A percentile compares a stretch with the other conserved stretches of the same genome.
Conservation (phyloP, 2,329 filamentous ascomycete species). For the Fusarium brevicatenulatum region DNA sequence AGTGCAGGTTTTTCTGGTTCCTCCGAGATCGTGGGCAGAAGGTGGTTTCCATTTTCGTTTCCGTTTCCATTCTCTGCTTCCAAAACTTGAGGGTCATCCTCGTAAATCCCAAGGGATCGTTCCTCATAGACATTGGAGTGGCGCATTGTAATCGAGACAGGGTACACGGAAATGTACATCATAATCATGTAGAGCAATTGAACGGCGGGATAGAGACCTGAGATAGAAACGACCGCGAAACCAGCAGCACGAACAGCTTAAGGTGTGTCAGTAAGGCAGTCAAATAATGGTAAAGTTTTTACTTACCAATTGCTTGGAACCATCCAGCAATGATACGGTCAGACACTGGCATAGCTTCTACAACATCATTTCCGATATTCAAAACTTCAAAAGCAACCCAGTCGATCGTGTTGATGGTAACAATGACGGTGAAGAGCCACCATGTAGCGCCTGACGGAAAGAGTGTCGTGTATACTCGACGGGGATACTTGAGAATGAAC, state of each 20-base stretch:
- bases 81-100: slow-evolving; percentile 47
- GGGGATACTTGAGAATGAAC: slow-evolving; percentile 66
- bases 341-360: slow-evolving; percentile 62
- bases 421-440: slow-evolving; percentile 71
- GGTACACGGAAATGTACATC: slow-evolving; percentile 74
- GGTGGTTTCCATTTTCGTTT: neutral
- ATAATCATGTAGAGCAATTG: slow-evolving; percentile 71
- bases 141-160: slow-evolving; percentile 71
- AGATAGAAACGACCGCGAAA: slow-evolving; percentile 72
- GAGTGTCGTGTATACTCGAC: slow-evolving; percentile 70
- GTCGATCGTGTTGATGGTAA: slow-evolving; percentile 69
- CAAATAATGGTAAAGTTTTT: neutral
- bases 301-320: slow-evolving; percentile 68
- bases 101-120: slow-evolving; percentile 70
- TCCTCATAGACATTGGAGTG: slow-evolving; percentile 80
- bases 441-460: slow-evolving; percentile 73
- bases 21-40: slow-evolving; percentile 46
- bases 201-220: slow-evolving; percentile 65
- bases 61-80: slow-evolving; percentile 35
- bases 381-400: slow-evolving; percentile 74
- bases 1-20: slow-evolving; percentile 28
- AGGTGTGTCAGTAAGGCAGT: slow-evolving; percentile 8
- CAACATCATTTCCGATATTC: slow-evolving; percentile 68
- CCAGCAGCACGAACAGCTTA: slow-evolving; percentile 71
- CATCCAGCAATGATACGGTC: slow-evolving; percentile 71